Conservation (phyloP, 2,329 filamentous ascomycete species). For the Aspergillus japonicus region DNA sequence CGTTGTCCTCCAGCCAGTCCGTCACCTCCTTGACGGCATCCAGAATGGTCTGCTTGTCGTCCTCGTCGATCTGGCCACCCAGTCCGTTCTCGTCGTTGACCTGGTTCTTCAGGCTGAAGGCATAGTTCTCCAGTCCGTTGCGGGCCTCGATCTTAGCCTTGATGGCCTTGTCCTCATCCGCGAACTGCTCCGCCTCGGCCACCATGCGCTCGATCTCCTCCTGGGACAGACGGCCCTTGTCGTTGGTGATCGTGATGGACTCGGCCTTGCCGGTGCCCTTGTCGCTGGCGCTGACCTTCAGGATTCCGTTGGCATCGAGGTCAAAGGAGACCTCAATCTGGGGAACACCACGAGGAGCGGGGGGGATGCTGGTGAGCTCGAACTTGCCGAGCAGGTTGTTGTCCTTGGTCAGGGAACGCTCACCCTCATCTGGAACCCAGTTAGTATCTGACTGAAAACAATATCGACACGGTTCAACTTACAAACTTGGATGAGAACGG, state of each 20-base stretch:
- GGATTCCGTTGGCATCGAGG: conserved; percentile 96
- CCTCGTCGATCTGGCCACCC: conserved; percentile 96
- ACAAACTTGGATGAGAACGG: conserved; percentile 90
- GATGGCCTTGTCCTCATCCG: conserved; percentile 98
- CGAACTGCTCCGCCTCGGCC: conserved; percentile 95
- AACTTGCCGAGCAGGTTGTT: conserved; percentile 99
- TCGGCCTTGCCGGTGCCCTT: conserved; percentile 98
- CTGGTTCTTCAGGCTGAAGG: conserved; percentile 99
- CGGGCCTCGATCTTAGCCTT: conserved; percentile 95
- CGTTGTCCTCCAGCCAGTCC: conserved; percentile 97
- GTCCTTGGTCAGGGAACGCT: conserved; percentile 90
- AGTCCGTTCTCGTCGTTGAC: conserved; percentile 95
- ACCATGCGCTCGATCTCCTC: conserved; percentile 99
- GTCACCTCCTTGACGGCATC: conserved; percentile 96
- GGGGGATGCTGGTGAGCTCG: conserved; percentile 92
- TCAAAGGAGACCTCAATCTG: conserved; percentile 99
- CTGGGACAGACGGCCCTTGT: conserved; percentile 93
- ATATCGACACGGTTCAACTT: conserved; percentile 24
- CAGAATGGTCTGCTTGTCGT: conserved; percentile 95
- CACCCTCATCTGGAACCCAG: conserved; percentile 64
- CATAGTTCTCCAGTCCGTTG: conserved; percentile 98
- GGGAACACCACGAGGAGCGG: conserved; percentile 91
- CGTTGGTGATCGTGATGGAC: conserved; percentile 98
- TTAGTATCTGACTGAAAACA: conserved; percentile 17
- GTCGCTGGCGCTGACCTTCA: conserved; percentile 92